These are phyloP conservation scores for Kazachstania viticola DNA, from an alignment of 805 yeast genomes.

Conservation along the genomic window DNA sequence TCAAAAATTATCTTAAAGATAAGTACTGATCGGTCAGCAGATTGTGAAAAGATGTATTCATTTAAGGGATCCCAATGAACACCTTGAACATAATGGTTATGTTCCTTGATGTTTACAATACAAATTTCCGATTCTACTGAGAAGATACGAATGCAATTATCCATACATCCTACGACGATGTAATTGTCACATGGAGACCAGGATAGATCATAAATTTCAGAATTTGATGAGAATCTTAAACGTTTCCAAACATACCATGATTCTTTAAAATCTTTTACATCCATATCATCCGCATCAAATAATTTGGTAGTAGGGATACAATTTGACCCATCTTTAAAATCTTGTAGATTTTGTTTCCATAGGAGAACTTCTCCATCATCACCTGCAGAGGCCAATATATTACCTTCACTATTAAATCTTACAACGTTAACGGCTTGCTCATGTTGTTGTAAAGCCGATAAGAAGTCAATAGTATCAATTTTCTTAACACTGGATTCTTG, in stretches of 20 bases:
- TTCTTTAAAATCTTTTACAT: slow-evolving; percentile 43
- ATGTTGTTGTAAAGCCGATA: slow-evolving; percentile 75
- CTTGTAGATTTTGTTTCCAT: slow-evolving; percentile 54
- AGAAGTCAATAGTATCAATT: slow-evolving; percentile 50
- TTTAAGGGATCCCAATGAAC: slow-evolving; percentile 89
- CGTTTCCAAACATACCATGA: slow-evolving; percentile 47
- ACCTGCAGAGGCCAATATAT: slow-evolving; percentile 75
- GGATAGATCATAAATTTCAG: slow-evolving; percentile 79
- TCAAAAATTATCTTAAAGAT: slow-evolving; percentile 35
- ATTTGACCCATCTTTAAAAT: slow-evolving; percentile 46
- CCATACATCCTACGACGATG: slow-evolving; percentile 86
- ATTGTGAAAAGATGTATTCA: slow-evolving; percentile 70
- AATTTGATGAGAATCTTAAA: slow-evolving; percentile 45
- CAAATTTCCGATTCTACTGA: slow-evolving; percentile 4
- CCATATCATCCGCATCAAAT: slow-evolving; percentile 18
- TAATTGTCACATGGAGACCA: slow-evolving; percentile 84
- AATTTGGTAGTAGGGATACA: slow-evolving; percentile 36
- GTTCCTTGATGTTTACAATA: slow-evolving; percentile 33
- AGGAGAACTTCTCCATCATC: slow-evolving; percentile 86
- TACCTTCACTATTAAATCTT: slow-evolving; percentile 61
- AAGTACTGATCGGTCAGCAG: slow-evolving; percentile 77
- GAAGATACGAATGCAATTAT: slow-evolving; percentile 65
- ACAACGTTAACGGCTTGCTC: slow-evolving; percentile 92
- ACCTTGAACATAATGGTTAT: slow-evolving; percentile 88
- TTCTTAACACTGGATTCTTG: slow-evolving; percentile 10